These are phyloP conservation scores for Barnettozyma sucrosica DNA, from an alignment of 805 yeast genomes.

Conservation along the genomic window DNA sequence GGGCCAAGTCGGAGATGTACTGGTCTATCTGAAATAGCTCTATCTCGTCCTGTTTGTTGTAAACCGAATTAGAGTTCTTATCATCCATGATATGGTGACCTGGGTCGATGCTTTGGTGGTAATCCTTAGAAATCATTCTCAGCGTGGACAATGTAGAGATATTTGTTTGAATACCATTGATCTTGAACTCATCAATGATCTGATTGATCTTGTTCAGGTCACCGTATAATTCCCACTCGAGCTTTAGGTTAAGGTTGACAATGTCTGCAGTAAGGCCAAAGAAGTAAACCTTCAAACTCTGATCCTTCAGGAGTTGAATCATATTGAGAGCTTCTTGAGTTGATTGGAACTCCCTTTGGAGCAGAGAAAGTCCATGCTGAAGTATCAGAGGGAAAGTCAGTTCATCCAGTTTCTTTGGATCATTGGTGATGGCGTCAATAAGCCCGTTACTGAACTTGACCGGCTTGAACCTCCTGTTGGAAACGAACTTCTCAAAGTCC, in stretches of 20 bases:
- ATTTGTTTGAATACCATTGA: slow-evolving; percentile 36
- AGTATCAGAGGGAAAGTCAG: slow-evolving; percentile 5
- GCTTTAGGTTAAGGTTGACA: slow-evolving; percentile 31
- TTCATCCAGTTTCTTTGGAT: slow-evolving; percentile 1
- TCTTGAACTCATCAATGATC: slow-evolving; percentile 34
- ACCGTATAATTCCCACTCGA: slow-evolving; percentile 35
- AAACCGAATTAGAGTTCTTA: not conserved
- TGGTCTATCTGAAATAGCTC: slow-evolving; percentile 6
- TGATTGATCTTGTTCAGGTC: slow-evolving; percentile 31
- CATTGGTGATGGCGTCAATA: not conserved
- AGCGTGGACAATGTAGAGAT: slow-evolving; percentile 25
- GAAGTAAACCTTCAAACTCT: slow-evolving; percentile 29
- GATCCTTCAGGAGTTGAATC: slow-evolving; percentile 29
- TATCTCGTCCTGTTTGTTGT: slow-evolving; percentile 6
- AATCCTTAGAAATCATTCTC: slow-evolving; percentile 9
- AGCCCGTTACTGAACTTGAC: not conserved
- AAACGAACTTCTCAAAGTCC: not conserved
- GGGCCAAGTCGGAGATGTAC: slow-evolving; percentile 4
- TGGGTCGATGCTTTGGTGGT: not conserved
- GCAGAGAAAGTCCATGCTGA: not conserved
- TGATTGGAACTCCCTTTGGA: not conserved
- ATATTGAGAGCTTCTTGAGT: slow-evolving; percentile 2
- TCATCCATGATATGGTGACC: not conserved
- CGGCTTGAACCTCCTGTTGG: not conserved
- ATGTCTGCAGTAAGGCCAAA: slow-evolving; percentile 34